A percentile compares a stretch with the other conserved stretches of the same genome.
Conservation (phyloP, 1,284 basidiomycete genomes). For the Ceratobasidium sp. region DNA sequence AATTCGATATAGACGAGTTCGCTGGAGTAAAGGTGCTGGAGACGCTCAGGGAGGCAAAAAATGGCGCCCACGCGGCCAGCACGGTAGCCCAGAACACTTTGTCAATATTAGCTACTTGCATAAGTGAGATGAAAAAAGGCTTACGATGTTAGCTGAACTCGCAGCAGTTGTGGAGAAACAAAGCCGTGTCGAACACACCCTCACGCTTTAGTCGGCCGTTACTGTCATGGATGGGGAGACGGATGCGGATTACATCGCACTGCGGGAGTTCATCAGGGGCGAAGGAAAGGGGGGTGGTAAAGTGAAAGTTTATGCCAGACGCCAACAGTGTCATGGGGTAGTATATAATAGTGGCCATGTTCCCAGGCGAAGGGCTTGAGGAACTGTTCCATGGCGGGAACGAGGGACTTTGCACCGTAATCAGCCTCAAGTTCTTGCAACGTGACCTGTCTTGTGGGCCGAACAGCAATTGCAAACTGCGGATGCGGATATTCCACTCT, state of each 20-base stretch:
- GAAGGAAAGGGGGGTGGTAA: neutral
- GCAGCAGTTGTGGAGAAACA: neutral
- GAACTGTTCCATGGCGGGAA: neutral
- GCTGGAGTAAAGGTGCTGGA: neutral
- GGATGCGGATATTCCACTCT: neutral
- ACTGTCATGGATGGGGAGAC: neutral
- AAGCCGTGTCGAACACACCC: neutral
- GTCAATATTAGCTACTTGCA: neutral
- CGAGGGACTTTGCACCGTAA: neutral
- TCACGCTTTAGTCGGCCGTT: too few relatives aligned
- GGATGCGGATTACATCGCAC: neutral
- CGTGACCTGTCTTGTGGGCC: neutral
- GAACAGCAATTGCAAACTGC: neutral
- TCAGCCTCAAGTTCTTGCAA: neutral
- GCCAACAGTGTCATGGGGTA: neutral
- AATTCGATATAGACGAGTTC: constrained; percentile 19
- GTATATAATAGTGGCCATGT: neutral
- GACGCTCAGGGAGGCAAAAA: neutral
- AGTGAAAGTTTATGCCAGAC: constrained; percentile 4
- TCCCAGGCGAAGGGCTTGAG: neutral
- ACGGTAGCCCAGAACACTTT: neutral
- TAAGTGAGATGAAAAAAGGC: neutral
- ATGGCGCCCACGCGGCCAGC: constrained; percentile 12
- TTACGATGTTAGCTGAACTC: neutral
- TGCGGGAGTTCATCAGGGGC: neutral